Base-by-base conservation (phyloP, 441 rosid species). In the Populus hybrid region DNA sequence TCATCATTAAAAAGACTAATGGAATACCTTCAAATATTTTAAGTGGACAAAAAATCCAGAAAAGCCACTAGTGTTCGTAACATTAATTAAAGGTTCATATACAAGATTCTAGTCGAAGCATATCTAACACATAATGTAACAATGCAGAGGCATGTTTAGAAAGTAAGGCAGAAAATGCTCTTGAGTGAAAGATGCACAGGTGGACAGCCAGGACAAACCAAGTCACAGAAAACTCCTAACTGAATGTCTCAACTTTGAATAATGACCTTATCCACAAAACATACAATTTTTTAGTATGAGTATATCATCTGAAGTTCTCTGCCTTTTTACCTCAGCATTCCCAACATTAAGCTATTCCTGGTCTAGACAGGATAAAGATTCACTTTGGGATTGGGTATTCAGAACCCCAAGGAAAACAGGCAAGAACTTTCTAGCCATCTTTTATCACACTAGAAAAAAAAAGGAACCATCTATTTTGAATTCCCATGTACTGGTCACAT, bases 1-100 rank as follows among this genome's bases (percentile, higher is more conserved):
- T 53, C 70, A 74, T 73, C 42, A 64, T 79, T 20, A 42, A 82
- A 67, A 69, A 34, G 61, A 53, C 68, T 67, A 50, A 69, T 6
- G 75, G 67, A 78, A 70, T 28, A 76, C 68, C 73, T 14, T 21
- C 24, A 38, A 57, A 65, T 10, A 66, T 73, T 53, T 53, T 12
- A 59, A 69, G 68, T 35, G 66, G 50, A 11, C 71, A n/a, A 65
- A 14, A 50, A 69, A 53, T 23, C 2, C 69, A 3, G 10, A 50
- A n/a, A 67, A 78, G 68, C 61, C 64, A 57, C 20, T 10, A 34
- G 42, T 14, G n/a, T 57, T 74, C 7, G 6, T 50, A 20, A 24
- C 20, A 34, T 21, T 18, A 70, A 21, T 14, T 57, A 57, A 38
- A 67, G 1, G 20, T 20, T 10, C 28, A 11, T 53, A 35, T 61